Conservation (phyloP, 2,329 filamentous ascomycete genomes). For the Graphilbum ipis-grandicollis region DNA sequence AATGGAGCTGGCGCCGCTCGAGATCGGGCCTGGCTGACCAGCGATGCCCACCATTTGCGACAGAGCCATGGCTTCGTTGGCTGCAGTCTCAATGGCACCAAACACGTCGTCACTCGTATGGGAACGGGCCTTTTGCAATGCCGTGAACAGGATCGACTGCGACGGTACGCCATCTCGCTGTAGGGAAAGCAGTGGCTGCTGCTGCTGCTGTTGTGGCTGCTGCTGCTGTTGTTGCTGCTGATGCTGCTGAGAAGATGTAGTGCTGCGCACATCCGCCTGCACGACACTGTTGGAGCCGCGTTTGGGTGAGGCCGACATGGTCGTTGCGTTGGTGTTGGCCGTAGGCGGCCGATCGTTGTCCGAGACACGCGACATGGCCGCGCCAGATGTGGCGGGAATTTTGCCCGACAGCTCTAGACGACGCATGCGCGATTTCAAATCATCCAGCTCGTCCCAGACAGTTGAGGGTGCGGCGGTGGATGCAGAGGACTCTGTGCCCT, state of each 20-base stretch:
- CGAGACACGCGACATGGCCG: conserved; percentile 55
- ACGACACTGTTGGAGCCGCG: conserved; percentile 36
- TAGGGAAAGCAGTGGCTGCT: conserved; percentile 1
- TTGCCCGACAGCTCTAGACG: conserved; percentile 83
- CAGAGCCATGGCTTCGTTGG: conserved; percentile 63
- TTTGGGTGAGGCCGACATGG: conserved; percentile 78
- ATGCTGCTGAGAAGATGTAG: conserved; percentile 28
- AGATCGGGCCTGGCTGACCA: conserved; percentile 51
- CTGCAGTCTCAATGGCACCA: conserved; percentile 61
- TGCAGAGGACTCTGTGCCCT: conserved; percentile 70
- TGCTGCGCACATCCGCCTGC: conserved; percentile 24
- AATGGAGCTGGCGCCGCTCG: conserved; percentile 46
- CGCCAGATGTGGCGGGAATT: conserved; percentile 64
- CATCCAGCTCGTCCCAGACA: conserved; percentile 94
- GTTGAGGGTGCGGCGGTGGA: conserved; percentile 83
- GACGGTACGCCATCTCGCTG: conserved; percentile 48
- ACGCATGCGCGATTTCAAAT: conserved; percentile 82
- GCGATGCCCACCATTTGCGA: conserved; percentile 60
- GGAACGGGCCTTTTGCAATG: conserved; percentile 60
- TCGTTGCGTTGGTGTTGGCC: conserved; percentile 80
- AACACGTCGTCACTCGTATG: conserved; percentile 57
- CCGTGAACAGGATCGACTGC: conserved; percentile 48
- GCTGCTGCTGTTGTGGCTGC: conserved; percentile 5
- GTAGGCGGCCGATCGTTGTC: conserved; percentile 78
- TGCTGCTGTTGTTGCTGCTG: conserved; percentile 32